phyloP scores from a whole-genome alignment of 1,139 yeast genomes.

The Pichia norvegensis region DNA sequence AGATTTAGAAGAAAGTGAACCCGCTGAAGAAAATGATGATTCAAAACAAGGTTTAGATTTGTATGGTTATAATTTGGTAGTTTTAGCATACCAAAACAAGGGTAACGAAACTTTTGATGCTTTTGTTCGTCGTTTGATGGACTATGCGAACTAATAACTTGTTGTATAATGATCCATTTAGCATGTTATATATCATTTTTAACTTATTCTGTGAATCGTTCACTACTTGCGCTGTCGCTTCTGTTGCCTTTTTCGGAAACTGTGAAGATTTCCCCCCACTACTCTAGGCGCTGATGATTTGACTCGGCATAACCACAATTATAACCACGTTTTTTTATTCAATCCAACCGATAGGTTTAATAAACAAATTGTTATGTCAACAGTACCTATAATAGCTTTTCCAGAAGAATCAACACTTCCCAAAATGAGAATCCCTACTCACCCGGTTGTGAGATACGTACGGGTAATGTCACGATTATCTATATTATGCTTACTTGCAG shows the following conservation, averaged over 20 bases:
- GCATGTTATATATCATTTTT: neutral
- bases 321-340: too few relatives aligned
- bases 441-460: conserved; percentile 25
- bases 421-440: conserved; percentile 7
- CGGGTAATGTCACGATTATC: conserved; percentile 24
- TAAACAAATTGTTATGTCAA: conserved; percentile 2
- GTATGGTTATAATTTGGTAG: conserved; percentile 7
- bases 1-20: conserved; percentile 1
- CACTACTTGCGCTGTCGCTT: too few relatives aligned
- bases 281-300: neutral
- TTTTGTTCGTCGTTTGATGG: conserved; percentile 10
- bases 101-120: conserved; percentile 3
- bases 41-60: conserved; percentile 6
- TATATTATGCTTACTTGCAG: conserved; percentile 18
- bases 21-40: conserved; percentile 5
- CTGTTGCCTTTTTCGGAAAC: neutral
- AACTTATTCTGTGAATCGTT: too few relatives aligned
- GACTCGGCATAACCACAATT: too few relatives aligned
- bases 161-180: neutral
- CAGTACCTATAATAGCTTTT: conserved; percentile 24
- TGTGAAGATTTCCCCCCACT: neutral
- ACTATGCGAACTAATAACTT: conserved; percentile 7
- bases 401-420: conserved; percentile 24
- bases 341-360: too few relatives aligned
- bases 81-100: conserved; percentile 8